Evolutionary conservation across 768 basidiomycete genomes (phyloP).

Genomic region (Pleurotus djamor): DNA sequence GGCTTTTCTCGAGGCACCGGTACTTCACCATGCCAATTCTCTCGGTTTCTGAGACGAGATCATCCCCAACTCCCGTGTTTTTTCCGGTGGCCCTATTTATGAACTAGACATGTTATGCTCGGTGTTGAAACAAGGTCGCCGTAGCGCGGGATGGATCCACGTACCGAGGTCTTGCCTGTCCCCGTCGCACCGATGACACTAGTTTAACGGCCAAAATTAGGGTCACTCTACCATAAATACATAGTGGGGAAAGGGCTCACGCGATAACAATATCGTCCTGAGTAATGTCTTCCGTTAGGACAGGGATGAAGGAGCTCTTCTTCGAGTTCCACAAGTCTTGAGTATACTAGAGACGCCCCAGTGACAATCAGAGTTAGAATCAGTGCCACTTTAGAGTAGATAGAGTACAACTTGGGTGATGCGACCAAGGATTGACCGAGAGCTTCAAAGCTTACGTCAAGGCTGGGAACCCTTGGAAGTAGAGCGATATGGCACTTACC

Average conservation of each 20-base stretch:
- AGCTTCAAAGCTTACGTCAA: no score
- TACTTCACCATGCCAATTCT: slow-evolving; percentile 13
- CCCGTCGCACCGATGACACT: slow-evolving; percentile 12
- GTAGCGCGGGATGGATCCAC: not conserved
- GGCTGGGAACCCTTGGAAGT: no score
- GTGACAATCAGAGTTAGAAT: no score
- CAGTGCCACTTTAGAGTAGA: no score
- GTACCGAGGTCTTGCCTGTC: slow-evolving; percentile 9
- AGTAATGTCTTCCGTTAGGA: not conserved
- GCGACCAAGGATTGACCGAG: no score
- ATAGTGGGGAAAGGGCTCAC: no score
- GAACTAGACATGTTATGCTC: no score
- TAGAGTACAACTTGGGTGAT: no score
- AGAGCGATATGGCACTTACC: no score
- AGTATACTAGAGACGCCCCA: no score
- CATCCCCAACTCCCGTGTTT: slow-evolving; percentile 23
- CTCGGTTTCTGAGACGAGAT: slow-evolving; percentile 32
- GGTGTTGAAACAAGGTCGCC: not conserved
- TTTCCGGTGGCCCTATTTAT: slow-evolving; percentile 32
- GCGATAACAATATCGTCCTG: slow-evolving; percentile 6
- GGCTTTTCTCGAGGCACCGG: slow-evolving; percentile 4
- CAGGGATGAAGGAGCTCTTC: not conserved
- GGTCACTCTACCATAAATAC: not conserved
- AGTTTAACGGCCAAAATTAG: not conserved
- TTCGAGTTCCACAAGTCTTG: no score